phyloP scores from a whole-genome alignment of 2,329 filamentous ascomycete species.

The Epichloe sp. region DNA sequence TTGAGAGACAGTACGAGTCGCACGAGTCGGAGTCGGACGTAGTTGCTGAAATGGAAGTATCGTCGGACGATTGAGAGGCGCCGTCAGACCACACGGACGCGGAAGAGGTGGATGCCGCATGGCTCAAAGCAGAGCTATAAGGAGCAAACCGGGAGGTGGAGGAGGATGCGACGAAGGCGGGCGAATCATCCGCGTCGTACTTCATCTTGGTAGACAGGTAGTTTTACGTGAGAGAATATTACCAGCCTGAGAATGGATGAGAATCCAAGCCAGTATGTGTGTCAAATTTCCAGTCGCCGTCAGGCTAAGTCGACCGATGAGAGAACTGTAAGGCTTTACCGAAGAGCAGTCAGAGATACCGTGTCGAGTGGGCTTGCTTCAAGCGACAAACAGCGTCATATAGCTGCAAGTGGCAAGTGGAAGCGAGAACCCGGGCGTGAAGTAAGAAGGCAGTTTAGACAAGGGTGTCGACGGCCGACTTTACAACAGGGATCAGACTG shows the following conservation, averaged over 20 bases:
- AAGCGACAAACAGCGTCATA: conserved; percentile 24
- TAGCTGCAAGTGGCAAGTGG: conserved; percentile 19
- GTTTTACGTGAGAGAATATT: conserved; percentile 13
- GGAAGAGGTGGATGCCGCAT: conserved; percentile 63
- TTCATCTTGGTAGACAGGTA: conserved; percentile 40
- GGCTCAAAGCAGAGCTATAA: conserved; percentile 59
- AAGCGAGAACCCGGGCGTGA: conserved; percentile 24
- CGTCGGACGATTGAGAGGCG: conserved; percentile 57
- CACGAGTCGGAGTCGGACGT: conserved; percentile 41
- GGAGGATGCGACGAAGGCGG: conserved; percentile 34
- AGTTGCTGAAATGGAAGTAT: conserved; percentile 49
- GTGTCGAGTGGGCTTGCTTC: conserved; percentile 25
- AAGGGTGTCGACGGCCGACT: conserved; percentile 26
- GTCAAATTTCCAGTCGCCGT: conserved; percentile 40
- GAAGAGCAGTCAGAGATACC: conserved; percentile 18
- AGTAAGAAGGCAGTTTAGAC: conserved; percentile 30
- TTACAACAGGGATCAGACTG: conserved; percentile 45
- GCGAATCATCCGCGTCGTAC: conserved; percentile 38
- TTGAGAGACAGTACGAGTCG: conserved; percentile 28
- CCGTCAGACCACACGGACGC: conserved; percentile 67
- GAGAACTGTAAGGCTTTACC: conserved; percentile 21
- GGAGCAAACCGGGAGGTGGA: conserved; percentile 33
- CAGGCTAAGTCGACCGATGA: conserved; percentile 35
- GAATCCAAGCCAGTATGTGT: conserved; percentile 18
- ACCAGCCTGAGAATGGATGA: conserved; percentile 14